Evolutionary conservation across 2,329 filamentous ascomycete genomes (phyloP).

Genomic region (Coniella lustricola): DNA sequence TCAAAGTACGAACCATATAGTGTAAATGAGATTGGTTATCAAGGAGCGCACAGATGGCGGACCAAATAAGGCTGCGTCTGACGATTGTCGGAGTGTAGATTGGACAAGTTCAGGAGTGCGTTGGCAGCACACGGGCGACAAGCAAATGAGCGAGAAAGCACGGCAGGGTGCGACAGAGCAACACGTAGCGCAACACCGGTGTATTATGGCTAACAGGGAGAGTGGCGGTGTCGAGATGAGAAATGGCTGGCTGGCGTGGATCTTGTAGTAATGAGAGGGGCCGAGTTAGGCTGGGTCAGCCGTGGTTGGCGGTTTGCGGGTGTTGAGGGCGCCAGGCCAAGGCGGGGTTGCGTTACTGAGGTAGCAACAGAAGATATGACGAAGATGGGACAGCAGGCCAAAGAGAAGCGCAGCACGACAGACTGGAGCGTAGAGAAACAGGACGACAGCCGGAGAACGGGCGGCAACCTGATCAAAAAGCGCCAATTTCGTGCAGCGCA

Average conservation of each 20-base stretch:
- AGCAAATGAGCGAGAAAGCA: too few species aligned
- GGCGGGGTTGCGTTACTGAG: neutral
- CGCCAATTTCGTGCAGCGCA: neutral
- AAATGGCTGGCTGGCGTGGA: neutral
- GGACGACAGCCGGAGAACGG: neutral
- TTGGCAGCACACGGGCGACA: too few species aligned
- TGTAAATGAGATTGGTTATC: too few species aligned
- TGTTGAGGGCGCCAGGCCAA: neutral
- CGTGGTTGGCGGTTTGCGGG: slow-evolving; percentile 2
- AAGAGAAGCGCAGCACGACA: neutral
- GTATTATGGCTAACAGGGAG: neutral
- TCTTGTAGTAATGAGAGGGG: slow-evolving; percentile 5
- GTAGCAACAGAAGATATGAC: slow-evolving; percentile 1
- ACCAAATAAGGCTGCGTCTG: too few species aligned
- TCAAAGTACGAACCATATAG: too few species aligned
- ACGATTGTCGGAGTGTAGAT: too few species aligned
- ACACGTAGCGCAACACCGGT: too few species aligned
- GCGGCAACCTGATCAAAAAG: neutral
- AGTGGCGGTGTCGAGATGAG: neutral
- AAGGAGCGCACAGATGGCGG: too few species aligned
- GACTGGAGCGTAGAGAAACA: too few species aligned
- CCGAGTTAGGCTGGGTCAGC: slow-evolving; percentile 10
- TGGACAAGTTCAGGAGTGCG: too few species aligned
- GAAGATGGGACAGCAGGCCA: slow-evolving; percentile 4
- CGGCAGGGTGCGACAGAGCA: too few species aligned